Evolutionary conservation across 108 stramenopile species (phyloP).

Genomic region (Seminavis robusta): DNA sequence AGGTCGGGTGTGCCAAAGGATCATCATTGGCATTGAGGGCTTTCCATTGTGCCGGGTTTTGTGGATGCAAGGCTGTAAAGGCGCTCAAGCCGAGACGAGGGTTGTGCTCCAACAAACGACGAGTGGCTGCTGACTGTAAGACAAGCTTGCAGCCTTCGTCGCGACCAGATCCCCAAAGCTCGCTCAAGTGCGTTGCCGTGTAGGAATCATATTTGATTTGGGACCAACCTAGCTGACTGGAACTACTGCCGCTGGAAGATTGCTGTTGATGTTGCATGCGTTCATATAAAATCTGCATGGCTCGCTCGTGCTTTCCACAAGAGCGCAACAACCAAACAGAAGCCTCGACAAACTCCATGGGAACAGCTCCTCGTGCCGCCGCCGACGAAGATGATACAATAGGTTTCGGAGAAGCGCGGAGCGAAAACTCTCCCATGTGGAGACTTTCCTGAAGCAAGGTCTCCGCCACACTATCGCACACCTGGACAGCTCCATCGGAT

Average conservation of each 20-base stretch:
- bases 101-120: constrained; percentile 67
- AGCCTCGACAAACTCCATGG: constrained; percentile 79
- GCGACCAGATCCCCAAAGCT: constrained; percentile 68
- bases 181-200: constrained; percentile 76
- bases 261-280: constrained; percentile 25
- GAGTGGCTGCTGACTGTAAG: constrained; percentile 56
- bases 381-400: constrained; percentile 15
- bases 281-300: constrained; percentile 64
- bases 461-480: constrained; percentile 66
- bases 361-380: not conserved
- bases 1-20: constrained; percentile 56
- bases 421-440: constrained; percentile 21
- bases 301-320: constrained; percentile 77
- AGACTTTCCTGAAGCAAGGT: constrained; percentile 55
- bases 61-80: constrained; percentile 80
- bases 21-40: constrained; percentile 50
- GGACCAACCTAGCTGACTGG: constrained; percentile 51
- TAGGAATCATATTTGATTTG: constrained; percentile 87
- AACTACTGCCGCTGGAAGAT: constrained; percentile 9
- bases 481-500: constrained; percentile 32
- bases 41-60: constrained; percentile 72
- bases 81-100: constrained; percentile 75
- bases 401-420: constrained; percentile 5
- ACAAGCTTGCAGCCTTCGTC: constrained; percentile 64
- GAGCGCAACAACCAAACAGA: constrained; percentile 80